Evolutionary conservation across 176 grass and related monocot genomes (phyloP).

Genomic region (Aegilops sharonensis): DNA sequence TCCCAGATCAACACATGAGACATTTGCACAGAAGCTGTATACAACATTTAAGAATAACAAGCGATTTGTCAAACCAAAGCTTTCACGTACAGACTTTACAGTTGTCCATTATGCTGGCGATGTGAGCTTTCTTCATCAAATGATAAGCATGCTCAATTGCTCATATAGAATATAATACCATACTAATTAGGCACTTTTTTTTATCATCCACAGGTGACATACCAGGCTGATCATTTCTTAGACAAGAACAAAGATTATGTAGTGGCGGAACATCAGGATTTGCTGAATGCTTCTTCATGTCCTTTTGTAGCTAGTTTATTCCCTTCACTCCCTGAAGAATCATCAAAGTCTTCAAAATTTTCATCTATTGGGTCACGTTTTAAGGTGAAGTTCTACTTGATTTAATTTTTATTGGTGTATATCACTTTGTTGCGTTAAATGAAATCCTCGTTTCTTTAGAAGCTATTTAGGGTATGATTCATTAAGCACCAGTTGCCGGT

Average conservation of each 20-base stretch:
- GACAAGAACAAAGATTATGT: conserved; percentile 99
- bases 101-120: conserved; percentile 96
- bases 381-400: conserved; percentile 61
- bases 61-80: conserved; percentile 91
- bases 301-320: conserved; percentile 83
- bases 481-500: background rate
- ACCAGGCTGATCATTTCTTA: conserved; percentile 86
- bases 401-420: conserved; percentile 15
- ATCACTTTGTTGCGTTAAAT: background rate
- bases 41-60: conserved; percentile 90
- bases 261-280: conserved; percentile 94
- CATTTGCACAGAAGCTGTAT: conserved; percentile 97
- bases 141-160: conserved; percentile 20
- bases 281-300: conserved; percentile 83
- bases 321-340: conserved; percentile 89
- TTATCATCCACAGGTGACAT: conserved; percentile 65
- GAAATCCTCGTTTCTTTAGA: background rate
- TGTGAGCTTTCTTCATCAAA: conserved; percentile 48
- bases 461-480: conserved; percentile 24
- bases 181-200: conserved; percentile 31
- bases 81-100: conserved; percentile 95
- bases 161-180: conserved; percentile 24
- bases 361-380: conserved; percentile 95
- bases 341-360: conserved; percentile 95
- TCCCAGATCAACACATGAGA: conserved; percentile 98